Evolutionary conservation across 257 asterid species (phyloP).

Genomic region (Solanum peruvianum): DNA sequence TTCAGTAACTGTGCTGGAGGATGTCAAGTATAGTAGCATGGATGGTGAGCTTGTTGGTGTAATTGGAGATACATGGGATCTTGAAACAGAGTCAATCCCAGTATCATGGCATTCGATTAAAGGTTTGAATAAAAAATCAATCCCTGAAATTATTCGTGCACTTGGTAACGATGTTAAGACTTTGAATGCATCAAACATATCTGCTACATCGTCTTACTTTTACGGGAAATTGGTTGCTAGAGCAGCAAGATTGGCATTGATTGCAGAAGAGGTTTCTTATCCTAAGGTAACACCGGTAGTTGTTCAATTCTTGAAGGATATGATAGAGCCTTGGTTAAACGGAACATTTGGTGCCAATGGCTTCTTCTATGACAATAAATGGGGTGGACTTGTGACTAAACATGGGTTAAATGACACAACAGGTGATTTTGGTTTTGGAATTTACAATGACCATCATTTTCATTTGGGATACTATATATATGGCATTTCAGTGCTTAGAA

Average conservation of each 20-base stretch:
- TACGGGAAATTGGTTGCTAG: constrained; percentile 76
- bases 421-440: constrained; percentile 90
- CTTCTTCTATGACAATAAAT: constrained; percentile 59
- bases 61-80: constrained; percentile 76
- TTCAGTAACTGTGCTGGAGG: constrained; percentile 41
- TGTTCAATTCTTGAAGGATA: constrained; percentile 57
- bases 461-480: constrained; percentile 82
- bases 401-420: constrained; percentile 71
- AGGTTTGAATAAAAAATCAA: constrained; percentile 54
- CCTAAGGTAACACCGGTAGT: constrained; percentile 50
- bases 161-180: constrained; percentile 52
- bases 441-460: constrained; percentile 78
- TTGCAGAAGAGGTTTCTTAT: constrained; percentile 73
- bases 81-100: constrained; percentile 58
- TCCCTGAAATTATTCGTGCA: constrained; percentile 42
- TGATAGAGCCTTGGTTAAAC: constrained; percentile 81
- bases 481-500: constrained; percentile 77
- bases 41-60: constrained; percentile 95
- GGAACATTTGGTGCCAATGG: constrained; percentile 78
- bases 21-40: constrained; percentile 52
- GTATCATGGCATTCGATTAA: constrained; percentile 78
- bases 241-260: constrained; percentile 86
- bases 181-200: constrained; percentile 32
- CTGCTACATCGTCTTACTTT: constrained; percentile 67
- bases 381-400: constrained; percentile 90